Base-by-base conservation (phyloP, 176 grass and related monocot species). In the Pontederia paniculata region DNA sequence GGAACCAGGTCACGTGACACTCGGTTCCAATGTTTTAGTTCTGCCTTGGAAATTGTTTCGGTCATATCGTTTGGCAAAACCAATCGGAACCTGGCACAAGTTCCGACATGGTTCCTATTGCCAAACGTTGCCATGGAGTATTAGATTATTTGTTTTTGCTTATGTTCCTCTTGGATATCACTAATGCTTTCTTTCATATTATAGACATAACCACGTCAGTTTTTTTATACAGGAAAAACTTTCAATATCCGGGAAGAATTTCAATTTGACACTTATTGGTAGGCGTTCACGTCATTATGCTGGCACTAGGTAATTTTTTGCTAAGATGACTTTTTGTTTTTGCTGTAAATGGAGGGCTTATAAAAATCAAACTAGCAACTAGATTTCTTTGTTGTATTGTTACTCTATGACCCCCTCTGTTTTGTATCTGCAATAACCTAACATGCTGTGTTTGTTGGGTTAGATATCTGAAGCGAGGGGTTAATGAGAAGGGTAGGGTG, bases 391-490 rank as follows among this genome's bases (percentile, higher is more conserved):
- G 37, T 10, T 61, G 10, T 12, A 19, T 11, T 13, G 25, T 37
- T 37, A 37, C 28, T 5, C 28, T 3, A 37, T 2, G 28, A 37
- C 28, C 7, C 28, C 7, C 1, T 37, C 28, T n/a, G n/a, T n/a
- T 37, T 37, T 37, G 0, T 5, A 37, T 37, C 28, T 3, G 0
- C 28, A 5, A 37, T 6, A 37, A 37, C 28, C 28, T 37, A 6
- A 37, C 28, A 37, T 37, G 0, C 5, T 37, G 5, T 37, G 28
- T 37, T 37, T 37, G 28, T 37, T 31, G 28, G 28, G 28, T 57
- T 77, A 97, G 91, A 73, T 97, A 97, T 66, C 75, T 97, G 18
- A 97, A 89, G 71, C 82, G 91, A 44, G 91, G 91, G 47, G 86
- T 90, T 49, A 97, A 97, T 71, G 73, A 80, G 74, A 81, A 71